Base-by-base conservation (phyloP, 371 early-diverging fungal genomes). In the Mucor indicus region DNA sequence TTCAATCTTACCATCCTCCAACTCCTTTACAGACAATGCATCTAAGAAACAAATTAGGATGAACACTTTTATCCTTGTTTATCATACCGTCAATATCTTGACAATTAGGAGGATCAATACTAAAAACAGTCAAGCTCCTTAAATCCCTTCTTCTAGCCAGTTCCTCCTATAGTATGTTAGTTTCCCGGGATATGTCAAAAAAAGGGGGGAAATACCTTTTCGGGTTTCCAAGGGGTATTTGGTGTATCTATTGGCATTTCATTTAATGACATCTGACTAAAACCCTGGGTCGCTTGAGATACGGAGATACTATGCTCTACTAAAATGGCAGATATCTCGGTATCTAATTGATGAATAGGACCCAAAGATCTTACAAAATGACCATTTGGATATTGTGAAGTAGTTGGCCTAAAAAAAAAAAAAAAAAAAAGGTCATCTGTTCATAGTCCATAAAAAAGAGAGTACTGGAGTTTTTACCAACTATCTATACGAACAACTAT, bases 101-200 rank as follows among this genome's bases (percentile, higher is more conserved):
- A 69, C 95, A 91, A 44, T 91, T 91, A 10, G 79, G 83, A n/a
- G 96, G 96, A 70, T 95, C 96, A 51, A 95, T 93, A 50, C 89
- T 76, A 46, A 76, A 76, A 0, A 76, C 69, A 16, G 65, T 68
- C 32, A 68, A 50, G 19, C 74, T 55, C 23, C 84, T 64, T 44
- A 83, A 53, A 76, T 85, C 83, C 31, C 67, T 65, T 22, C 85
- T 75, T 32, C 49, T 48, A 7, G 44, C 46, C n/a, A 86, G 24
- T 46, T 87, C 86, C 2, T 58, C 60, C 69, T 72, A 50, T 12
- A 31, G 16, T 7, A 20, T 1, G 12, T 30, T 19, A n/a, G n/a
- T 17, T 17, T 29, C 12, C 23, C 24, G 31, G 9, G 9, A 3
- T 16, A n/a, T n/a, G n/a, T n/a, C n/a, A 33, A 33, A 33, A 11